A percentile compares a stretch with the other conserved stretches of the same genome.
Conservation (phyloP, 2,329 filamentous ascomycete species). For the Fusarium tanahbumbuense region DNA sequence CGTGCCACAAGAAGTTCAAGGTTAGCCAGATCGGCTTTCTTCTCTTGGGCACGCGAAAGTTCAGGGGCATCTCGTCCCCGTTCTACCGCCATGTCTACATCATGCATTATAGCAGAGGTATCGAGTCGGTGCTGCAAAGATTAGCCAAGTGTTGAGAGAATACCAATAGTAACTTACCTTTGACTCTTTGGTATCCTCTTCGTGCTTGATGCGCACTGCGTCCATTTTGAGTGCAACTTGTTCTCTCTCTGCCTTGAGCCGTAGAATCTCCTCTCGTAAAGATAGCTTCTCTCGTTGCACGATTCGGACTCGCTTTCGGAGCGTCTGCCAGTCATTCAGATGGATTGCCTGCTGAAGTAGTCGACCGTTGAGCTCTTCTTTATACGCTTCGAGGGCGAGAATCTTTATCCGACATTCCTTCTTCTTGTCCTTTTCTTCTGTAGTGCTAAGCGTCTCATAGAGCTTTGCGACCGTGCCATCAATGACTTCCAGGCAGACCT, state of each 20-base stretch:
- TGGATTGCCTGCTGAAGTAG: constrained; percentile 71
- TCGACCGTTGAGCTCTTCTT: constrained; percentile 65
- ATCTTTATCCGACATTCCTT: constrained; percentile 67
- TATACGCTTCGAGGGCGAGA: constrained; percentile 68
- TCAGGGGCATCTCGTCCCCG: constrained; percentile 62
- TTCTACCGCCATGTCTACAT: constrained; percentile 69
- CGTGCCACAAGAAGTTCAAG: constrained; percentile 68
- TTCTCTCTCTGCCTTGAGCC: constrained; percentile 68
- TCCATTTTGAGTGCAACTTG: constrained; percentile 73
- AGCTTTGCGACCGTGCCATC: constrained; percentile 62
- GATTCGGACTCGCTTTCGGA: constrained; percentile 68
- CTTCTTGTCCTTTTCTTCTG: constrained; percentile 59
- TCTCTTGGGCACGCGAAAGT: constrained; percentile 58
- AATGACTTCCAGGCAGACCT: constrained; percentile 71
- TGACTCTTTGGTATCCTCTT: constrained; percentile 63
- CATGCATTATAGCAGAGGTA: constrained; percentile 69
- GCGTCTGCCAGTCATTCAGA: constrained; percentile 67
- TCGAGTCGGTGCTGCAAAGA: constrained; percentile 57
- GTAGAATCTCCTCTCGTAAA: constrained; percentile 70
- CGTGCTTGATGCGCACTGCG: constrained; percentile 69
- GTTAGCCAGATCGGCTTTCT: constrained; percentile 64
- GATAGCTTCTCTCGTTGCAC: constrained; percentile 68
- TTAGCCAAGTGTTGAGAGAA: constrained; percentile 3
- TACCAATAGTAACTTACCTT: constrained; percentile 55
- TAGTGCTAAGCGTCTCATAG: constrained; percentile 53